These are phyloP conservation scores for Ustilago curta DNA, from an alignment of 1,284 basidiomycete species.

Conservation along the genomic window DNA sequence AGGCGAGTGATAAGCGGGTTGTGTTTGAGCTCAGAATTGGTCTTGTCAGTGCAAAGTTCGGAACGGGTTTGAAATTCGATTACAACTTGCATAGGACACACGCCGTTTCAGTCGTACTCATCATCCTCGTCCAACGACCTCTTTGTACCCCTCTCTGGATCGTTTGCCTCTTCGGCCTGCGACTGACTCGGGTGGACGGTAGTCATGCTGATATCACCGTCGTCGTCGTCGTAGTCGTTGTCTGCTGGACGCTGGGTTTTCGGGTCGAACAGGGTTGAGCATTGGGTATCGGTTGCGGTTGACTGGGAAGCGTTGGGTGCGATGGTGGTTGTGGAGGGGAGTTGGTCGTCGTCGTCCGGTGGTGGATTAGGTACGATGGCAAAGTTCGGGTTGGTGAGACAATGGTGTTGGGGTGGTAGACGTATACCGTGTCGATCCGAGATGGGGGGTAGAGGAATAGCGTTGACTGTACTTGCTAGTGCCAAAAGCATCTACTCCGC, in stretches of 20 bases:
- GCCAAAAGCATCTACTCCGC: slow-evolving; percentile 87
- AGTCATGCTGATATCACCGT: slow-evolving; percentile 33
- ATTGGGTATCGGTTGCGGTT: slow-evolving; percentile 10
- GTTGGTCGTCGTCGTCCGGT: slow-evolving; percentile 68
- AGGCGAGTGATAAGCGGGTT: too few species aligned
- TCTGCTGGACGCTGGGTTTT: neutral
- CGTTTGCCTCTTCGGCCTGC: neutral
- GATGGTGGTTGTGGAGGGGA: neutral
- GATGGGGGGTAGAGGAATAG: slow-evolving; percentile 86
- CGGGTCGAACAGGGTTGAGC: slow-evolving; percentile 23
- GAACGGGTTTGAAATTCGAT: too few species aligned
- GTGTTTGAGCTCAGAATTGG: too few species aligned
- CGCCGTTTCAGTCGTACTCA: slow-evolving; percentile 63
- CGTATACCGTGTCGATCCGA: slow-evolving; percentile 96
- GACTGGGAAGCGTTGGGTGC: slow-evolving; percentile 2
- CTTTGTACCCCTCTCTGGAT: slow-evolving; percentile 52
- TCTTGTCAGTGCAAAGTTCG: too few species aligned
- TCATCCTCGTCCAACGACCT: slow-evolving; percentile 67
- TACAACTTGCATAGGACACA: too few species aligned
- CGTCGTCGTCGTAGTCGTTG: slow-evolving; percentile 40
- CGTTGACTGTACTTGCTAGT: slow-evolving; percentile 89
- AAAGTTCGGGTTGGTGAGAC: slow-evolving; percentile 91
- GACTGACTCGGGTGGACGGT: slow-evolving; percentile 30
- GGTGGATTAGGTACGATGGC: slow-evolving; percentile 89
- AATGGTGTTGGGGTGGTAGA: slow-evolving; percentile 83